A percentile compares a stretch with the other conserved stretches of the same genome.
Conservation (phyloP, 1,139 yeast genomes). For the Kodamaea ohmeri region DNA sequence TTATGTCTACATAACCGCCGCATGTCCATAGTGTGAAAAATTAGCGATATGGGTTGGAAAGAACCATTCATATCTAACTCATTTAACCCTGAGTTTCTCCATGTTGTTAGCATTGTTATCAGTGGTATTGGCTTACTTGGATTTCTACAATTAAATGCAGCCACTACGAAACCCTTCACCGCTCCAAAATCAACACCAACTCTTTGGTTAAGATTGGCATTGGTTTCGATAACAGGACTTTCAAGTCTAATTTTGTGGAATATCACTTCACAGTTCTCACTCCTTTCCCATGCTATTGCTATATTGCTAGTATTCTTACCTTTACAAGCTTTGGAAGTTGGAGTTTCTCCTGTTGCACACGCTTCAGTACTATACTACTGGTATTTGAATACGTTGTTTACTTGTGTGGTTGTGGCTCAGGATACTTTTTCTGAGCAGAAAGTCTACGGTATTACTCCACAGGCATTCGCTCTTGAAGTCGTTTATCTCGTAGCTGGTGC, state of each 20-base stretch:
- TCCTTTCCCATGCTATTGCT: slow-evolving; percentile 9
- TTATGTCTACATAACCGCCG: too few relatives aligned
- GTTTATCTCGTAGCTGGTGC: slow-evolving; percentile 9
- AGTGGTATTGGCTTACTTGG: slow-evolving; percentile 12
- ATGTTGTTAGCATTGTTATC: slow-evolving; percentile 6
- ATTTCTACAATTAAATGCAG: slow-evolving; percentile 11
- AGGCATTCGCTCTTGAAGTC: slow-evolving; percentile 3
- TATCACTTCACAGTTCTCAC: slow-evolving; percentile 1
- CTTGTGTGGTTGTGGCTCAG: slow-evolving; percentile 13
- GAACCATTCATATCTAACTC: slow-evolving; percentile 2
- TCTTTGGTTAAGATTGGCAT: slow-evolving; percentile 3
- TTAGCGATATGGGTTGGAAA: not conserved
- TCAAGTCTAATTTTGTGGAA: not conserved
- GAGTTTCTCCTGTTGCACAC: slow-evolving; percentile 1
- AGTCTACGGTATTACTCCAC: slow-evolving; percentile 10
- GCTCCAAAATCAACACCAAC: not conserved
- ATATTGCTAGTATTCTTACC: slow-evolving; percentile 10
- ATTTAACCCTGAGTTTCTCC: slow-evolving; percentile 15
- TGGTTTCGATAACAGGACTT: slow-evolving; percentile 2
- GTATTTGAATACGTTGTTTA: slow-evolving; percentile 9
- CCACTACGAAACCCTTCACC: not conserved
- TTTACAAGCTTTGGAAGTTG: slow-evolving; percentile 3
- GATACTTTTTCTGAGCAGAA: slow-evolving; percentile 19
- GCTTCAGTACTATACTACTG: slow-evolving; percentile 9
- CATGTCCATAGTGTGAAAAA: too few relatives aligned